Evolutionary conservation across 2,329 filamentous ascomycete genomes (phyloP).

Genomic region (Trichoderma hamatum): DNA sequence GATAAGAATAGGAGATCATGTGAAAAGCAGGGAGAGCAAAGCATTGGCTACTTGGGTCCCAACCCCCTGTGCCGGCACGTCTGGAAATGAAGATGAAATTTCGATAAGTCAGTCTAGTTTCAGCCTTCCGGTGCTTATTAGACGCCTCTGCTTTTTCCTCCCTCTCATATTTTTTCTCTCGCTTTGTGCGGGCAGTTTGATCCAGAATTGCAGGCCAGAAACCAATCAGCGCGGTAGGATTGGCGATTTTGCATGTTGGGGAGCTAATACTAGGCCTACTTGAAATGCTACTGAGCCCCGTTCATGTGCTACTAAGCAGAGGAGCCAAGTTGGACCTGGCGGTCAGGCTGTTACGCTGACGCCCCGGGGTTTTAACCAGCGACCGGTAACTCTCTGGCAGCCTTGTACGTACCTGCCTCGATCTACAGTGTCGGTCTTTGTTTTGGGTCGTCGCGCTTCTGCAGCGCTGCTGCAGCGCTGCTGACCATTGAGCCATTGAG

Average conservation of each 20-base stretch:
- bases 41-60: not conserved
- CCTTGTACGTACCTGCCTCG: slow-evolving; percentile 17
- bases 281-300: not conserved
- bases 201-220: slow-evolving; percentile 1
- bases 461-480: not conserved
- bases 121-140: slow-evolving; percentile 11
- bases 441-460: slow-evolving; percentile 6
- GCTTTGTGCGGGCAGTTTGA: slow-evolving; percentile 8
- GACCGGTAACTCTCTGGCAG: slow-evolving; percentile 10
- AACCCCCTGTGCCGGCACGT: not conserved
- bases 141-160: not conserved
- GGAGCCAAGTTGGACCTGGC: not conserved
- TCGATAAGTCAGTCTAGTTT: slow-evolving; percentile 13
- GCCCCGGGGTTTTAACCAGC: slow-evolving; percentile 13
- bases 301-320: not conserved
- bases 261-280: not conserved
- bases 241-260: slow-evolving; percentile 13
- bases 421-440: slow-evolving; percentile 16
- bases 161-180: not conserved
- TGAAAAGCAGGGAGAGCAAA: slow-evolving; percentile 12
- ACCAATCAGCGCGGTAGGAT: slow-evolving; percentile 16
- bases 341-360: slow-evolving; percentile 18
- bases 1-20: slow-evolving; percentile 24
- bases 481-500: not conserved
- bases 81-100: slow-evolving; percentile 1